A percentile compares a stretch with the other conserved stretches of the same genome.
These are phyloP conservation scores for Suillus cothurnatus DNA, from an alignment of 768 basidiomycete species.

Conservation along the genomic window DNA sequence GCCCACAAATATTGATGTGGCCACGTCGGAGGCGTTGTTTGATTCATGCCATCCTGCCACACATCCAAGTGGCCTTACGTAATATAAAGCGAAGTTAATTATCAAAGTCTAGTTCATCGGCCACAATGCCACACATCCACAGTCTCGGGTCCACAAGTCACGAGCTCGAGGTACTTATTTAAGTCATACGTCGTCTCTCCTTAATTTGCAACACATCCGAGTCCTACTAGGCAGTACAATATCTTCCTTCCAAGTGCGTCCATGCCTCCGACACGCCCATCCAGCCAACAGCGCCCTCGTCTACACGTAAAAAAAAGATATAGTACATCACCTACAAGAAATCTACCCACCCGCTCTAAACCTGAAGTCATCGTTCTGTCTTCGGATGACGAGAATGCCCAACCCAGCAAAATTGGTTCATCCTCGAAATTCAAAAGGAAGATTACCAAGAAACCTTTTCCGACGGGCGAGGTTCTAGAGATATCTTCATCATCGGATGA, in stretches of 20 bases:
- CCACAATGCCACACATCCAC: too few relatives aligned
- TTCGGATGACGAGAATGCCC: constrained; percentile 32
- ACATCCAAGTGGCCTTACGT: too few relatives aligned
- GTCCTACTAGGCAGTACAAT: too few relatives aligned
- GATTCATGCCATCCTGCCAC: too few relatives aligned
- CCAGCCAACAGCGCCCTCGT: constrained; percentile 21
- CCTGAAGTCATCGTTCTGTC: constrained; percentile 35
- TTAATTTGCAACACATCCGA: not conserved
- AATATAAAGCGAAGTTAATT: too few relatives aligned
- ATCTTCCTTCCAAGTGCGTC: not conserved
- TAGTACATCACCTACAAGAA: constrained; percentile 7
- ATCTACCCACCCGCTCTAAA: constrained; percentile 16
- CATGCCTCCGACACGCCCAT: constrained; percentile 33
- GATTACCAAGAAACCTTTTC: constrained; percentile 16
- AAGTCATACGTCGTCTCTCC: not conserved
- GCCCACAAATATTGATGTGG: too few relatives aligned
- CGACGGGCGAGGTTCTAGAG: constrained; percentile 48
- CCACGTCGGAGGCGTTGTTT: too few relatives aligned
- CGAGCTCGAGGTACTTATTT: not conserved
- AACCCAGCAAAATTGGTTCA: constrained; percentile 20
- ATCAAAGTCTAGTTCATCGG: not conserved
- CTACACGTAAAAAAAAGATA: constrained; percentile 10
- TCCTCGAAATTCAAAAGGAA: constrained; percentile 17
- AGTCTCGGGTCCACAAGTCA: not conserved
- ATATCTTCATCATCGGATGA: constrained; percentile 67